Evolutionary conservation across 352 stramenopile species (phyloP).

Genomic region (Pythium pectinolyticum): DNA sequence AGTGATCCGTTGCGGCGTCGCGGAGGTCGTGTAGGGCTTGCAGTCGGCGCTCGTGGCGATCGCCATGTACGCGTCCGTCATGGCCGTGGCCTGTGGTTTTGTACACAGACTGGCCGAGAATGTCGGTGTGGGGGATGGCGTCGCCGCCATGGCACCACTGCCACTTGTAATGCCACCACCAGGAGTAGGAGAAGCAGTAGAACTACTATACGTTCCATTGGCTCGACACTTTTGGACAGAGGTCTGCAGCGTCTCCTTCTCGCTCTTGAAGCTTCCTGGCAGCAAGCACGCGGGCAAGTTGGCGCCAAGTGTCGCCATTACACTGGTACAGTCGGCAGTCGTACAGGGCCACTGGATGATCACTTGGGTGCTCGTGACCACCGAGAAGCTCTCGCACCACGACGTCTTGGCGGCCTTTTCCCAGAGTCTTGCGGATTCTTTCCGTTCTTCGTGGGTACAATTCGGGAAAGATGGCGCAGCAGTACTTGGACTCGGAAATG

Average conservation of each 20-base stretch:
- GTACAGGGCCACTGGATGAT: background rate
- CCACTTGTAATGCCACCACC: no score
- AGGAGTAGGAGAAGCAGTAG: no score
- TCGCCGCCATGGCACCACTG: background rate
- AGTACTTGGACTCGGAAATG: no score
- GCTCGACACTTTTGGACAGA: background rate
- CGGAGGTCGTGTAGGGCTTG: conserved; percentile 14
- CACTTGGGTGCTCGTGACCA: background rate
- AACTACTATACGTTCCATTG: no score
- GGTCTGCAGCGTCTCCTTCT: background rate
- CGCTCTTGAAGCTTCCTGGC: background rate
- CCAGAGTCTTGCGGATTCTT: no score
- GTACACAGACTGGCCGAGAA: conserved; percentile 1
- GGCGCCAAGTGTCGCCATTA: background rate
- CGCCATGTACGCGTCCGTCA: conserved; percentile 37
- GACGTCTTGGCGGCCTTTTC: background rate
- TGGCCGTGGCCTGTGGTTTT: background rate
- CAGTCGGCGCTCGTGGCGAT: conserved; percentile 32
- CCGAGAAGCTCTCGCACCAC: background rate
- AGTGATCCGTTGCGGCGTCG: conserved; percentile 22
- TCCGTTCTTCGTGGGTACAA: no score
- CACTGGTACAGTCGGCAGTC: background rate
- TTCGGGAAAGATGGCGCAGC: no score
- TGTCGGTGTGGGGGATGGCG: background rate
- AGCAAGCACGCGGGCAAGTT: background rate